These are phyloP conservation scores for Mortierella sp. DNA, from an alignment of 371 early-diverging fungal species.

Conservation along the genomic window DNA sequence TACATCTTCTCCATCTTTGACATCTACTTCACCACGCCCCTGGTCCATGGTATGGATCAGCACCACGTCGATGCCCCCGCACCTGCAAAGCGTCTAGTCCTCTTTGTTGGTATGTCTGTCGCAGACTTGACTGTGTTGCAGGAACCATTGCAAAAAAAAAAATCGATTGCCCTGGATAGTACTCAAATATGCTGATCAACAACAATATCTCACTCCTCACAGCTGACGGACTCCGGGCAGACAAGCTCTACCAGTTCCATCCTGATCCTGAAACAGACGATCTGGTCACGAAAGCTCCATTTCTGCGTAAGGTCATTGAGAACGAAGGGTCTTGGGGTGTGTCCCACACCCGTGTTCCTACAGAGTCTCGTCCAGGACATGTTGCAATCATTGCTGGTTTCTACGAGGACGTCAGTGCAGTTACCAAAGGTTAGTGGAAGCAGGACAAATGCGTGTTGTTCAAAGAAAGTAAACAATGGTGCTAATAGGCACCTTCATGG, in stretches of 20 bases:
- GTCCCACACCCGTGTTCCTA: conserved; percentile 96
- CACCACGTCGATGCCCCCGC: conserved; percentile 74
- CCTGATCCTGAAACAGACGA: conserved; percentile 55
- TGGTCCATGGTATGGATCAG: conserved; percentile 96
- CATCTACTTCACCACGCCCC: conserved; percentile 97
- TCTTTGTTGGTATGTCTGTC: conserved; percentile 87
- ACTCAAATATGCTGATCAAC: too few relatives aligned
- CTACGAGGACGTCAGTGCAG: conserved; percentile 97
- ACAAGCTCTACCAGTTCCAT: conserved; percentile 83
- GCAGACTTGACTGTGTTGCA: too few relatives aligned
- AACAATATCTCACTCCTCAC: neutral
- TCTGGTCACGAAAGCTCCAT: conserved; percentile 75
- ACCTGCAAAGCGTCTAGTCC: conserved; percentile 90
- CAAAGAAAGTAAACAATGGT: neutral
- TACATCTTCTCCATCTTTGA: conserved; percentile 95
- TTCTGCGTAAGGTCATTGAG: conserved; percentile 70
- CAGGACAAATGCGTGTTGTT: neutral
- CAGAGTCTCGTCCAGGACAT: conserved; percentile 98
- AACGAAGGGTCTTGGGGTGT: conserved; percentile 89
- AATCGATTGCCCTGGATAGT: too few relatives aligned
- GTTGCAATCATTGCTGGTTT: conserved; percentile 97
- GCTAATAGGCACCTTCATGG: neutral
- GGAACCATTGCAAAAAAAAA: too few relatives aligned
- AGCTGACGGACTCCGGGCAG: conserved; percentile 96
- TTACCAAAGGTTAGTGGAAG: conserved; percentile 80